phyloP scores from a whole-genome alignment of 2,329 filamentous ascomycete species.

The Colletotrichum chlorophyti region DNA sequence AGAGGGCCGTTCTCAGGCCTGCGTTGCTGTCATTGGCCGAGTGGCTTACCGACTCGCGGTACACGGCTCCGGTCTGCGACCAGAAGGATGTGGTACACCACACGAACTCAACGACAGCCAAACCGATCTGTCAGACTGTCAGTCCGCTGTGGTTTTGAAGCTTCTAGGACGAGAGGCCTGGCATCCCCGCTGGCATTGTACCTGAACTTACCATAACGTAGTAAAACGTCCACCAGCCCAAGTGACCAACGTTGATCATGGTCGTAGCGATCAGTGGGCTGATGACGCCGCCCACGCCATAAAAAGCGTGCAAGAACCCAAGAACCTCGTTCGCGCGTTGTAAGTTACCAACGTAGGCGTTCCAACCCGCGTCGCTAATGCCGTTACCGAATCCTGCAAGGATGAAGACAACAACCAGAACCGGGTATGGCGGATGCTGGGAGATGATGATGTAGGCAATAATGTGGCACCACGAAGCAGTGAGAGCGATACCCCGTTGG shows the following conservation, averaged over 20 bases:
- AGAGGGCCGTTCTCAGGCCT: slow-evolving; percentile 45
- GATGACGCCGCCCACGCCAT: slow-evolving; percentile 72
- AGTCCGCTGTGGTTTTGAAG: neutral
- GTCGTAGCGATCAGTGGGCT: slow-evolving; percentile 74
- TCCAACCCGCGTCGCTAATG: slow-evolving; percentile 63
- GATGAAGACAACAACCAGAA: slow-evolving; percentile 69
- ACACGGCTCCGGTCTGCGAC: slow-evolving; percentile 59
- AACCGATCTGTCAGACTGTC: slow-evolving; percentile 48
- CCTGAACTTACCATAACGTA: slow-evolving; percentile 69
- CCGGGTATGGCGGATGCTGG: slow-evolving; percentile 72
- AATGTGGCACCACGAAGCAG: slow-evolving; percentile 66
- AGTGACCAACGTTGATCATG: slow-evolving; percentile 67
- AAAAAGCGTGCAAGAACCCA: slow-evolving; percentile 72
- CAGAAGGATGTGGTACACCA: slow-evolving; percentile 63
- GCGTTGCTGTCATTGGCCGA: slow-evolving; percentile 35
- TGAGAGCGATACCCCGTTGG: slow-evolving; percentile 65
- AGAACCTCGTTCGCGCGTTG: slow-evolving; percentile 72
- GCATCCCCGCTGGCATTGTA: too few relatives aligned
- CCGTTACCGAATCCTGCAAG: slow-evolving; percentile 76
- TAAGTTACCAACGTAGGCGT: slow-evolving; percentile 69
- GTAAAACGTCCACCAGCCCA: slow-evolving; percentile 76
- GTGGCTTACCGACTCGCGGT: slow-evolving; percentile 46
- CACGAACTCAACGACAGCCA: slow-evolving; percentile 60
- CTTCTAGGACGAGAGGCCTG: too few relatives aligned
- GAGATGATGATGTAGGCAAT: slow-evolving; percentile 69